A percentile compares a stretch with the other conserved stretches of the same genome.
phyloP scores from a whole-genome alignment of 306 rosid genomes.

The Oxytropis ochrocephala region DNA sequence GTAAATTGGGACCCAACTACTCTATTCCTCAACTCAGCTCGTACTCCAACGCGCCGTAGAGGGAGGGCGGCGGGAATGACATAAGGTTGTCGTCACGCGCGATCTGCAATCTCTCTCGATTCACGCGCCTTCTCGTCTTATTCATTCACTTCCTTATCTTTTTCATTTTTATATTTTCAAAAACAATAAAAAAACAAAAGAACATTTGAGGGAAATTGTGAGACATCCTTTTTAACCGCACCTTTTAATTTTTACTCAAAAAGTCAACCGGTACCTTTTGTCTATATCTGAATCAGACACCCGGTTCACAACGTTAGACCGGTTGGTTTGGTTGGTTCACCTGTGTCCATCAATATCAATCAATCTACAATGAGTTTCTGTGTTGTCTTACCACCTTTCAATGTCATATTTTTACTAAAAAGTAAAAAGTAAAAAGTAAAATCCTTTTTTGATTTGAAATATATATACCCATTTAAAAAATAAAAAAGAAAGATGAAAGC shows the following conservation, averaged over 20 bases:
- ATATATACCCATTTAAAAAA: neutral
- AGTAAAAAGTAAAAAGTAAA: neutral
- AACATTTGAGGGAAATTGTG: constrained; percentile 1
- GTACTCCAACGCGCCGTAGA: constrained; percentile 29
- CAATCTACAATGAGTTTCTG: constrained; percentile 42
- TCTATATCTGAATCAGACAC: neutral
- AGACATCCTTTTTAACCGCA: neutral
- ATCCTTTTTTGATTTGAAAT: neutral
- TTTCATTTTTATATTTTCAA: neutral
- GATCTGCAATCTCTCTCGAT: constrained; percentile 48
- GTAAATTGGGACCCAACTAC: neutral
- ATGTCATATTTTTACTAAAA: neutral
- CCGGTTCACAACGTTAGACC: constrained; percentile 20
- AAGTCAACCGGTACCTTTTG: constrained; percentile 28
- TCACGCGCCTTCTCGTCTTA: constrained; percentile 41
- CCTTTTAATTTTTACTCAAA: constrained; percentile 4
- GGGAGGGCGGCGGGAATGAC: constrained; percentile 42
- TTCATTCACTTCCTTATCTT: neutral
- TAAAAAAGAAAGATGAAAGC: neutral
- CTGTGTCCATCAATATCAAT: constrained; percentile 10
- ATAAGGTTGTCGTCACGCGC: constrained; percentile 54
- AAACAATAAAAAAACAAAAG: neutral
- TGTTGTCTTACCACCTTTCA: constrained; percentile 39
- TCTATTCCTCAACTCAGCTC: constrained; percentile 13
- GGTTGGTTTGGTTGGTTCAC: constrained; percentile 6